Evolutionary conservation across 2,329 filamentous ascomycete species (phyloP), one percentile per base, ranked within the genome.

Genomic region (Aspergillus fijiensis): DNA sequence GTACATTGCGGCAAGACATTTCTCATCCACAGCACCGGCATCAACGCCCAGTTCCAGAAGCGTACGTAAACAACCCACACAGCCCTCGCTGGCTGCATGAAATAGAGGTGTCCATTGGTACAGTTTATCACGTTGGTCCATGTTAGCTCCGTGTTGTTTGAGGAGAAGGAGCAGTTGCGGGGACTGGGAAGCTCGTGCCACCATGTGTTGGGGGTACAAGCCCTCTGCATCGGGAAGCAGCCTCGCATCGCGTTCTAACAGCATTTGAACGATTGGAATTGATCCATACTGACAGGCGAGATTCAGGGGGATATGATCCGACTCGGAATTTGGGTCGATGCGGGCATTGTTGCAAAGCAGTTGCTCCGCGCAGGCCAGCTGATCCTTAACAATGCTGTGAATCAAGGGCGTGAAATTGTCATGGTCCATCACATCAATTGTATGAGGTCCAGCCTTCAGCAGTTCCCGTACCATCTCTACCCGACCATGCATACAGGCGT

Each of bases 51-150:
- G 86, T 56, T 92, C 86, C 11, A 99, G 82, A 4, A 99, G 82
- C 1, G 88, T 90, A 66, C 92, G 86, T 49, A 99, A 81, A 70
- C 93, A 97, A 27, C 90, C 87, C 1, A 97, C 89, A 72, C 96
- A 96, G 23, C 95, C 95, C 79, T 99, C 95, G 72, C 93, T 96
- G 10, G 95, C 95, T 2, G 95, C 94, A 74, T 99, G 94, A 59
- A 99, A 95, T 5, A 99, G 82, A 0, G 95, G 93, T 2, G 95
- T 98, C 95, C 95, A 99, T 62, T 94, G 92, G 69, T 98, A 98
- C 16, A 99, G 83, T 77, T 96, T 98, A 76, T 99, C 95, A 33
- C 91, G 83, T 74, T 98, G 93, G 70, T 99, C 87, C 49, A 99
- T 83, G 72, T 99, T 89, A 23, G 92, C 94, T 1, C 93, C 93